Evolutionary conservation across 805 yeast species (phyloP), one percentile per base, ranked within the genome.

Genomic region (Candida nemodendra): DNA sequence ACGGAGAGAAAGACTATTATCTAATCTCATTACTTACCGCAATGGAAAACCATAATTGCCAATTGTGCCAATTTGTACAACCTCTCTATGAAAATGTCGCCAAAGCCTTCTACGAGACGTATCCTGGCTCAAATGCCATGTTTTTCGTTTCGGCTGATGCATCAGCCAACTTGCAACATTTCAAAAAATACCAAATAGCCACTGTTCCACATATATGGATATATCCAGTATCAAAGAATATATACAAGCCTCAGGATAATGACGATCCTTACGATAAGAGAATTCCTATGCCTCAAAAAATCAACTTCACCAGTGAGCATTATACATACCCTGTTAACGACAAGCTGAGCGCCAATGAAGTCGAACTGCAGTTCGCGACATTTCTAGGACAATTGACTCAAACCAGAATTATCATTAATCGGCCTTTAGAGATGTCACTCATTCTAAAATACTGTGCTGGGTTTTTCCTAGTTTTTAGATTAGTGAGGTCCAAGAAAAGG

Each of bases 201-300:
- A 63, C 76, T 2, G 76, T 81, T 3, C 93, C 95, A 1, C 80
- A 77, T 42, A 47, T 81, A n/a, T 77, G 88, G 78, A 63, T 83
- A 2, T 70, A 76, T 38, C 88, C 89, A 3, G 32, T 31, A 2
- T 35, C 47, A 2, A 37, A 43, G 2, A 8, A 18, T 3, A 40
- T 51, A 7, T 51, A 51, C 30, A 50, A 44, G 18, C 31, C 83
- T 79, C 45, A 43, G 27, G 48, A 47, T 3, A 37, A 18, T 28
- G 66, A 45, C 17, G 61, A 56, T 22, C 41, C 34, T 7, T 27
- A 29, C n/a, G 53, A 51, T 32, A 34, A 31, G n/a, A 38, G 52
- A 22, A 24, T 45, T 2, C 44, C 41, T 7, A 24, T 31, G 23
- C 60, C 58, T 2, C 34, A 30, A 6, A 8, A 14, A 8, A 39